A percentile compares a stretch with the other conserved stretches of the same genome.
Conservation (phyloP, 2,329 filamentous ascomycete genomes). For the Paecilomyces sp. region DNA sequence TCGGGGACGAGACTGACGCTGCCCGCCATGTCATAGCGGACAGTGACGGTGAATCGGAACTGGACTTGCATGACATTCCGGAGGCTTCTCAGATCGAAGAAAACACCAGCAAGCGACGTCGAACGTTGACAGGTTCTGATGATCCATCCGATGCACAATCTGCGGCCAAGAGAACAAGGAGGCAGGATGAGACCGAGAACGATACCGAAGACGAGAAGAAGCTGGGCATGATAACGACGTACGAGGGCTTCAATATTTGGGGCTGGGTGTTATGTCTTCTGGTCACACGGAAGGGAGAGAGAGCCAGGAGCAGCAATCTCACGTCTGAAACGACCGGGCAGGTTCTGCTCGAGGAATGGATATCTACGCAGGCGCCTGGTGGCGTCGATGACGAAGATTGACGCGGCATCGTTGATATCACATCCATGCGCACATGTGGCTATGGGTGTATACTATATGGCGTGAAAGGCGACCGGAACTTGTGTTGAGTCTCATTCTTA, state of each 20-base stretch:
- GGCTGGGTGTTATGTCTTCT: conserved; percentile 87
- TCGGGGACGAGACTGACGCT: conserved; percentile 34
- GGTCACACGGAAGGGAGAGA: conserved; percentile 62
- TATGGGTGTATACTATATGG: not conserved
- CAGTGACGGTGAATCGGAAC: conserved; percentile 48
- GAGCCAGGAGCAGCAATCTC: conserved; percentile 25
- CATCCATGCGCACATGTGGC: no score
- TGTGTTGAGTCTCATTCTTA: not conserved
- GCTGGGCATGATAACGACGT: conserved; percentile 73
- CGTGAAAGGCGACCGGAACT: not conserved
- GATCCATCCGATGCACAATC: conserved; percentile 4
- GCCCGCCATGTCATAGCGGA: conserved; percentile 48
- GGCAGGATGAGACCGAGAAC: conserved; percentile 19
- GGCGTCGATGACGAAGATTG: conserved; percentile 30
- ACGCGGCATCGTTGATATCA: conserved; percentile 2
- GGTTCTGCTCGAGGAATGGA: conserved; percentile 78
- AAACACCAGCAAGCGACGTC: conserved; percentile 3
- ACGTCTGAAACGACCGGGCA: conserved; percentile 46
- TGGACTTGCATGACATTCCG: conserved; percentile 52
- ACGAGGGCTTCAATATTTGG: conserved; percentile 95
- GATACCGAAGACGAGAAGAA: conserved; percentile 70
- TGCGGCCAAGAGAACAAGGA: conserved; percentile 25
- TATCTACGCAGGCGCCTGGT: conserved; percentile 60
- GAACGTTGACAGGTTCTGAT: not conserved
- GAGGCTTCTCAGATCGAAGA: conserved; percentile 23